These are phyloP conservation scores for Durotheca rogersii DNA, from an alignment of 495 filamentous ascomycete species.

Conservation along the genomic window DNA sequence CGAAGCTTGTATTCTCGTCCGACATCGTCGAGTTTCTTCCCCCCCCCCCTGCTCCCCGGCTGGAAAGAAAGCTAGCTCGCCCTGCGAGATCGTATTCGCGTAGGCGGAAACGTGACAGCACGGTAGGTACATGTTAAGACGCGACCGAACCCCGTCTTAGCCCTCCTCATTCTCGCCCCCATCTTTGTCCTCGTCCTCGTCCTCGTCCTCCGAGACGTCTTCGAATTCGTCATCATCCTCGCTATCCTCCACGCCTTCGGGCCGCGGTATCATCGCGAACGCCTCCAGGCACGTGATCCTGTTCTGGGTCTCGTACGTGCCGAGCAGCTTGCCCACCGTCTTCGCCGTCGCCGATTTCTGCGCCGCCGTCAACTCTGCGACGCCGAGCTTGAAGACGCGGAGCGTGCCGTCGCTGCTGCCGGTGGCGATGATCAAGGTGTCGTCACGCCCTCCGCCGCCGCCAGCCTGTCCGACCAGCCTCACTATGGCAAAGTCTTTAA, in stretches of 20 bases:
- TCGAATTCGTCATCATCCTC: conserved; percentile 52
- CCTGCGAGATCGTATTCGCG: no score
- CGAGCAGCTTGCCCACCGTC: conserved; percentile 71
- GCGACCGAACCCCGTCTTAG: no score
- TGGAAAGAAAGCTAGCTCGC: no score
- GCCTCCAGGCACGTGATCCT: conserved; percentile 86
- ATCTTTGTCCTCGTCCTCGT: conserved; percentile 38
- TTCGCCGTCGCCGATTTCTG: conserved; percentile 35
- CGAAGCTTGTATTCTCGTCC: no score
- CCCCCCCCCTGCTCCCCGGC: no score
- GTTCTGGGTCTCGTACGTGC: conserved; percentile 78
- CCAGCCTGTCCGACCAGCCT: conserved; percentile 41
- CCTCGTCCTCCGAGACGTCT: conserved; percentile 40
- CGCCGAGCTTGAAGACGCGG: conserved; percentile 66
- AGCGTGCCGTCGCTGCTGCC: conserved; percentile 81
- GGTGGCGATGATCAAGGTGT: conserved; percentile 63
- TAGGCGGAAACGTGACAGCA: no score
- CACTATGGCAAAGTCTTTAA: conserved; percentile 85
- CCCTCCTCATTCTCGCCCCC: no score
- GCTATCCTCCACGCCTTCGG: conserved; percentile 49
- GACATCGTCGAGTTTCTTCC: no score
- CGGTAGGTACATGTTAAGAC: no score
- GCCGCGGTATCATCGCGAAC: conserved; percentile 75
- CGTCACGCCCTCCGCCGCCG: no score
- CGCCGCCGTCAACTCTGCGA: conserved; percentile 41